Evolutionary conservation across 164 flowering plant species (phyloP), one percentile per base, ranked within the genome.

Genomic region (Tetracentron sinense): DNA sequence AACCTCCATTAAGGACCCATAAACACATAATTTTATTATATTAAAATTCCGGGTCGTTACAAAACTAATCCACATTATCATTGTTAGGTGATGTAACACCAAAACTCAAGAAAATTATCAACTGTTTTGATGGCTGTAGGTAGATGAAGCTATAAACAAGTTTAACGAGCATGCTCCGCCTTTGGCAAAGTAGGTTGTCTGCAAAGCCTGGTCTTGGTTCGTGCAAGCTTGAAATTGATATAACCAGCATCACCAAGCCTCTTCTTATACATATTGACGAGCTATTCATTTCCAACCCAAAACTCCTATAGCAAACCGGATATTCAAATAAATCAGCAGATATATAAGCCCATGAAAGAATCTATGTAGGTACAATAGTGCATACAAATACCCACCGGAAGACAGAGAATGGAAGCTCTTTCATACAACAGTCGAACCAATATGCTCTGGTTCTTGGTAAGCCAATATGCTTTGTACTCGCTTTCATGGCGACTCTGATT

Each of bases 221-320:
- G 79, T 0, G 81, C 91, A 29, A 94, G 89, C 81, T 87, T 83
- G 79, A 85, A 91, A 69, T 31, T 79, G 62, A 71, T 31, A 66
- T 94, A 94, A 33, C 97, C 97, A 56, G 96, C 97, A 72, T 85
- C 85, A 14, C 86, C 88, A 14, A 94, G 77, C 65, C 96, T 81
- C 69, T 76, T 91, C 73, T 91, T 92, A 64, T 91, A 94, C 75
- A 90, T 68, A 35, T 72, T 71, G 0, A 94, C 98, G 29, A 94
- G 89, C 61, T 94, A 96, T 68, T 91, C 84, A 73, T 89, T 94
- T 30, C 92, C 93, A 57, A 94, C 86, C 98, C 98, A 94, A 44
- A 94, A 86, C 63, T 93, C 98, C 98, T 93, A 35, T 30, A 48
- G 46, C 30, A 59, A 51, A 46, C n/a, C n/a, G n/a, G n/a, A n/a